phyloP scores from a whole-genome alignment of 1,284 basidiomycete genomes.

The Vanrija pseudolonga region DNA sequence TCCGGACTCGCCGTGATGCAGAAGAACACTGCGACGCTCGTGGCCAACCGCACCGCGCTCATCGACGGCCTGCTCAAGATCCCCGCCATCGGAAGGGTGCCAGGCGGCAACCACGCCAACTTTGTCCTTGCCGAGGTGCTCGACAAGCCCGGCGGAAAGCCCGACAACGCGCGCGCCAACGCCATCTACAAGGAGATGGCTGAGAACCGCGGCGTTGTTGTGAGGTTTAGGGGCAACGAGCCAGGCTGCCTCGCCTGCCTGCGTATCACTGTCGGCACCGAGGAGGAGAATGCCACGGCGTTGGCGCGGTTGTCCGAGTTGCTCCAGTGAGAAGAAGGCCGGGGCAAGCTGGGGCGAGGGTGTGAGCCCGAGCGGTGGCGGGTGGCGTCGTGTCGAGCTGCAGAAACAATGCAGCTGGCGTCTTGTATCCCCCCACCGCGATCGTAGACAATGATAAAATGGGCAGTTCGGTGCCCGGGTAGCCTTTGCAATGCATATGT shows the following conservation, averaged over 20 bases:
- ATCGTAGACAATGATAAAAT: no score
- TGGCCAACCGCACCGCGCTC: conserved; percentile 59
- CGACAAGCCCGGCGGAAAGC: conserved; percentile 52
- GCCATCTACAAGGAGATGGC: conserved; percentile 78
- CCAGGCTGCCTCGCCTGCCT: conserved; percentile 82
- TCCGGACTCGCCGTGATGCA: conserved; percentile 64
- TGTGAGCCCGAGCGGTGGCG: no score
- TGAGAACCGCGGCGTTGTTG: conserved; percentile 80
- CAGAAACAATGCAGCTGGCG: no score
- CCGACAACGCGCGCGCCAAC: conserved; percentile 68
- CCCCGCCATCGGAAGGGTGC: conserved; percentile 63
- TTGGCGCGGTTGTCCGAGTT: conserved; percentile 41
- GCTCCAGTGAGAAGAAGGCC: conserved; percentile 28
- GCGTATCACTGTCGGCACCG: conserved; percentile 84
- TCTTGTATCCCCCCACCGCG: no score
- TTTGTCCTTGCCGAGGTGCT: conserved; percentile 83
- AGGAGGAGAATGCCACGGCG: conserved; percentile 69
- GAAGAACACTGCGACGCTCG: conserved; percentile 61
- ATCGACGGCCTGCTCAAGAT: conserved; percentile 43
- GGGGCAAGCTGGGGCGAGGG: not conserved
- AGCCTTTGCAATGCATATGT: no score
- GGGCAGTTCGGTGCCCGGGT: no score
- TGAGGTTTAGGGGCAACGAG: conserved; percentile 84
- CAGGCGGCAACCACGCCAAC: conserved; percentile 87
- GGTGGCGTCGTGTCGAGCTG: no score